Evolutionary conservation across 2,329 filamentous ascomycete genomes (phyloP).

Genomic region (Ophiostoma novo-ulmi): DNA sequence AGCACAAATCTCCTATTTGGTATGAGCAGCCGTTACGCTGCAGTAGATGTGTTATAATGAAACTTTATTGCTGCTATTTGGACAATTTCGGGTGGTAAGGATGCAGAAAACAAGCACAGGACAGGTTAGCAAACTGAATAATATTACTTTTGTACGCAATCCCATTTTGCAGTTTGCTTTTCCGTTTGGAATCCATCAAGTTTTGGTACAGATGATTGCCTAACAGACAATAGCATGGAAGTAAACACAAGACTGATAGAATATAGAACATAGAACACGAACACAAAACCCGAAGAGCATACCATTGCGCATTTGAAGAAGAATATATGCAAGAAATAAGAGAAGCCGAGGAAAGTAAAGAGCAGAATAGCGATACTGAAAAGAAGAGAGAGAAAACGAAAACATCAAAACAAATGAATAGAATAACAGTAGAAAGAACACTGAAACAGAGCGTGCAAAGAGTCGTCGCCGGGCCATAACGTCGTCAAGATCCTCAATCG

Average conservation of each 20-base stretch:
- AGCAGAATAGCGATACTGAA: background rate
- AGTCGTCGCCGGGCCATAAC: slow-evolving; percentile 12
- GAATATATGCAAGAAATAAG: background rate
- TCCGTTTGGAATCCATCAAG: background rate
- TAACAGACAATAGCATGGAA: background rate
- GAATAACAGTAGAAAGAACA: slow-evolving; percentile 16
- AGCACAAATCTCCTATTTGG: background rate
- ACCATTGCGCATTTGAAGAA: background rate
- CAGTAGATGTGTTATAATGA: too few relatives aligned
- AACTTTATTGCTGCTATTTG: too few relatives aligned
- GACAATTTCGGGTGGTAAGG: too few relatives aligned
- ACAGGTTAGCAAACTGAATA: too few relatives aligned
- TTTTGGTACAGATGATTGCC: background rate
- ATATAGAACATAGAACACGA: background rate
- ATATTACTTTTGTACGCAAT: too few relatives aligned
- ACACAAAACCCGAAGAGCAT: background rate
- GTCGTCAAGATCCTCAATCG: slow-evolving; percentile 10
- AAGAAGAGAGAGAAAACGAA: background rate
- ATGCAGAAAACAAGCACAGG: too few relatives aligned
- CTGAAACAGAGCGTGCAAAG: slow-evolving; percentile 7
- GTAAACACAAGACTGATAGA: background rate
- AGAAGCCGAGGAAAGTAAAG: background rate
- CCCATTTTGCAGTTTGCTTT: background rate
- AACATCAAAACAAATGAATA: background rate
- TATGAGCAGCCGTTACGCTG: too few relatives aligned